A percentile compares a stretch with the other conserved stretches of the same genome.
Conservation (phyloP, 179 eudicot species). For the Pouteria campechiana region DNA sequence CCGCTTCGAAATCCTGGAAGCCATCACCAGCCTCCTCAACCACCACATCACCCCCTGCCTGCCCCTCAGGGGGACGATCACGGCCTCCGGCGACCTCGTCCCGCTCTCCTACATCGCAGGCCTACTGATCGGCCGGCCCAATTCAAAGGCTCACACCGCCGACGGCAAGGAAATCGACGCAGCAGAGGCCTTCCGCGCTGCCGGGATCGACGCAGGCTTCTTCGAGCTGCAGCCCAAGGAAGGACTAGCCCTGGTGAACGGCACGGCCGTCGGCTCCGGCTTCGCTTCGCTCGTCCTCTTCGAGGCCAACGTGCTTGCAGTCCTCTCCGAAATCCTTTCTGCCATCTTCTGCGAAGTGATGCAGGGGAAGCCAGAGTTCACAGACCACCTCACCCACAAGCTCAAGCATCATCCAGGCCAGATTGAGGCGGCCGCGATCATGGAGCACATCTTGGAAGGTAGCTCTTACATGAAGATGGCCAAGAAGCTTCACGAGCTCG, state of each 20-base stretch:
- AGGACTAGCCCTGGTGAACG: slow-evolving; percentile 55
- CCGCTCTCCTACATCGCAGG: slow-evolving; percentile 65
- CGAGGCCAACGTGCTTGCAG: slow-evolving; percentile 37
- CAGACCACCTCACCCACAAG: slow-evolving; percentile 55
- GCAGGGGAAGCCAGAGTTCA: slow-evolving; percentile 57
- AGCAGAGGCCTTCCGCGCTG: slow-evolving; percentile 33
- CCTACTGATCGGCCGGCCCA: slow-evolving; percentile 45
- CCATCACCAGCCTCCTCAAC: slow-evolving; percentile 63
- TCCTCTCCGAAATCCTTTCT: slow-evolving; percentile 38
- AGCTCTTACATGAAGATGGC: slow-evolving; percentile 38
- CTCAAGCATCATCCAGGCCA: slow-evolving; percentile 64
- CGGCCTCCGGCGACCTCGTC: slow-evolving; percentile 75
- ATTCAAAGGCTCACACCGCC: slow-evolving; percentile 46
- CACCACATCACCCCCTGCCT: slow-evolving; percentile 65
- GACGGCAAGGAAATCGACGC: slow-evolving; percentile 23
- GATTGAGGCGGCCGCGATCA: slow-evolving; percentile 60
- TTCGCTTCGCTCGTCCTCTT: slow-evolving; percentile 41
- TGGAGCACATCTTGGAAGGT: slow-evolving; percentile 52
- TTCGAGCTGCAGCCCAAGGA: slow-evolving; percentile 59
- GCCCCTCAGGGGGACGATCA: slow-evolving; percentile 75
- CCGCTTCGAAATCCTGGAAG: slow-evolving; percentile 76
- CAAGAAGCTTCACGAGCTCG: slow-evolving; percentile 37
- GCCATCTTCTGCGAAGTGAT: slow-evolving; percentile 59
- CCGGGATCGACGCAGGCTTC: slow-evolving; percentile 39
- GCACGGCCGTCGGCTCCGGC: slow-evolving; percentile 47